Evolutionary conservation across 257 asterid species (phyloP).

Genomic region (Leonotis leonurus): DNA sequence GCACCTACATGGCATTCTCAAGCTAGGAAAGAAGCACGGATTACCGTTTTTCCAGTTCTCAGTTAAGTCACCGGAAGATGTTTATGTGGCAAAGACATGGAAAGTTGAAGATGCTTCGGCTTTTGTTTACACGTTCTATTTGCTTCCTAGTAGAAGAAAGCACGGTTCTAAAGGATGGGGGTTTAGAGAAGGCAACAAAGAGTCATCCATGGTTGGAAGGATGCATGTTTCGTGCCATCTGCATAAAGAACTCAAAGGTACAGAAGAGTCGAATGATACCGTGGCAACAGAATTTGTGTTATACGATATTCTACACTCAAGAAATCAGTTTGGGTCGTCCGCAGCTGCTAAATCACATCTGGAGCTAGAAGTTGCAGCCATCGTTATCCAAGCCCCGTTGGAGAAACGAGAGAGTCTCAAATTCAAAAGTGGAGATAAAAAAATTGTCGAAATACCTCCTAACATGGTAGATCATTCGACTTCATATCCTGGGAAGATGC

Average conservation of each 20-base stretch:
- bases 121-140: slow-evolving; percentile 73
- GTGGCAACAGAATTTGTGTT: slow-evolving; percentile 70
- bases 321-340: slow-evolving; percentile 9
- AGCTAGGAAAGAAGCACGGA: slow-evolving; percentile 41
- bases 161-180: slow-evolving; percentile 60
- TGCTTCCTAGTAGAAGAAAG: slow-evolving; percentile 44
- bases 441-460: slow-evolving; percentile 22
- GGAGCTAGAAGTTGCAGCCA: slow-evolving; percentile 63
- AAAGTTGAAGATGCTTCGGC: slow-evolving; percentile 41
- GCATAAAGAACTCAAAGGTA: slow-evolving; percentile 36
- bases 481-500: slow-evolving; percentile 35
- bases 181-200: slow-evolving; percentile 34
- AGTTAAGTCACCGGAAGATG: slow-evolving; percentile 52
- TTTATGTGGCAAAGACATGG: slow-evolving; percentile 59
- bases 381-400: slow-evolving; percentile 51
- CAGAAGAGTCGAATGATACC: slow-evolving; percentile 38
- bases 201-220: slow-evolving; percentile 49
- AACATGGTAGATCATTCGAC: slow-evolving; percentile 32
- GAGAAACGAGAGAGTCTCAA: slow-evolving; percentile 67
- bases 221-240: slow-evolving; percentile 66
- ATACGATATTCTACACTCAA: slow-evolving; percentile 37
- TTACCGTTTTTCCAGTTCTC: slow-evolving; percentile 59
- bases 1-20: slow-evolving; percentile 68
- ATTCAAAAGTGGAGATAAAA: slow-evolving; percentile 37
- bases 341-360: slow-evolving; percentile 38